Conservation (phyloP, 345 rosid genomes). For the Brassica rapa region DNA sequence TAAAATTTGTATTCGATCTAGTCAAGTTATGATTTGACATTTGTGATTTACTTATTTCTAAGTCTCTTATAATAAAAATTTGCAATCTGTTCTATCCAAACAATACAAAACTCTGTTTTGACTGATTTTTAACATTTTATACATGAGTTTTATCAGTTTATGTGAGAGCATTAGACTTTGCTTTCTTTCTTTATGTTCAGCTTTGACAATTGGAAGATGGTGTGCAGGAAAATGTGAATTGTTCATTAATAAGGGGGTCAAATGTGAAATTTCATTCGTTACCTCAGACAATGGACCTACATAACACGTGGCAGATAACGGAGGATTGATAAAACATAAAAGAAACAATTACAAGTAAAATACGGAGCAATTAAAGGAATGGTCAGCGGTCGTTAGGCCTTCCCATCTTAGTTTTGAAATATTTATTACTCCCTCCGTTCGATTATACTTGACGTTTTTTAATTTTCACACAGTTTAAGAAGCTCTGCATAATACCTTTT, state of each 20-base stretch:
- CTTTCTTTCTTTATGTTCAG: not conserved
- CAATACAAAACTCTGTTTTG: not conserved
- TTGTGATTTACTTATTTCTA: not conserved
- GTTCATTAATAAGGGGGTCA: not conserved
- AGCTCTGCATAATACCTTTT: too few relatives aligned
- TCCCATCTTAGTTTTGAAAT: not conserved
- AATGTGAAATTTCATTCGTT: not conserved
- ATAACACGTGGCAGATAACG: conserved; percentile 3
- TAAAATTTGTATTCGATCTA: not conserved
- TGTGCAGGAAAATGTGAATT: not conserved
- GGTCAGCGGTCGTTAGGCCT: conserved; percentile 31
- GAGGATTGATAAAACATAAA: not conserved
- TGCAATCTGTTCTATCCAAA: not conserved
- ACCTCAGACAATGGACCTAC: not conserved
- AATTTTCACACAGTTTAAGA: too few relatives aligned
- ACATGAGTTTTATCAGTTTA: not conserved
- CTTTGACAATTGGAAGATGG: not conserved
- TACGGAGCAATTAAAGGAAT: conserved; percentile 30
- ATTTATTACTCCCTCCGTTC: not conserved
- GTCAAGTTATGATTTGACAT: not conserved
- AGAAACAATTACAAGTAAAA: conserved; percentile 13
- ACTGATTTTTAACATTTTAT: not conserved
- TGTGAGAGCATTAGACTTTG: not conserved
- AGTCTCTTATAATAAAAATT: not conserved
- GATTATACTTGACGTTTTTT: too few relatives aligned